Percentiles rank a stretch among this genome's conserved stretches.
These are phyloP conservation scores for Apiotrichum veenhuisii DNA, from an alignment of 1,284 basidiomycete genomes.

Conservation along the genomic window DNA sequence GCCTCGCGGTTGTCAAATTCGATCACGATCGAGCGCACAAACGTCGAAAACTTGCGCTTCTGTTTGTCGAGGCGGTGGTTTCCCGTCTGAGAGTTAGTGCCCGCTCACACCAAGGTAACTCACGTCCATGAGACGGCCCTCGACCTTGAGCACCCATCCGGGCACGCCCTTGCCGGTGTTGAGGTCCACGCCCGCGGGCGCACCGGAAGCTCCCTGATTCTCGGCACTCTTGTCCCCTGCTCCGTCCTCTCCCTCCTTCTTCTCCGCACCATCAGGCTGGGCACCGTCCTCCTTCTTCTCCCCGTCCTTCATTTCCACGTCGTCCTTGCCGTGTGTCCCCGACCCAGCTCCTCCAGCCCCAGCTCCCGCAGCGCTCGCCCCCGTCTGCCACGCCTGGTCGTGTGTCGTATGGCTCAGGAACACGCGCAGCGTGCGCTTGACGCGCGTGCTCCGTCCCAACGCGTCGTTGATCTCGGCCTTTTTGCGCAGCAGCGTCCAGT, in stretches of 20 bases:
- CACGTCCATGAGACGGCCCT: conserved; percentile 72
- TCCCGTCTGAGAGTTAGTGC: conserved; percentile 30
- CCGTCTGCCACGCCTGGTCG: conserved; percentile 73
- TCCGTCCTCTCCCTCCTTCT: background rate
- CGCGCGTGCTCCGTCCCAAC: conserved; percentile 48
- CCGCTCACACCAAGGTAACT: conserved; percentile 14
- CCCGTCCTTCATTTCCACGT: conserved; percentile 5
- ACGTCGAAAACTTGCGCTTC: conserved; percentile 76
- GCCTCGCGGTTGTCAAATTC: conserved; percentile 79
- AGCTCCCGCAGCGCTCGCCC: too few species aligned
- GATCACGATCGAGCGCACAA: conserved; percentile 78
- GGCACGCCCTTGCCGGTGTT: conserved; percentile 73
- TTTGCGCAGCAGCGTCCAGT: conserved; percentile 93
- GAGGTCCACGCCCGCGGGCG: conserved; percentile 48
- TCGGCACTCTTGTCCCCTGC: background rate
- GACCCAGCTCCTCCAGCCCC: too few species aligned
- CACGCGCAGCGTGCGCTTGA: conserved; percentile 77
- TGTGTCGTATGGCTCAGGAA: conserved; percentile 86
- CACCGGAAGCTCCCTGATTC: background rate
- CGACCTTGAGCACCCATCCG: conserved; percentile 83
- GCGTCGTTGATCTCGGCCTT: conserved; percentile 85
- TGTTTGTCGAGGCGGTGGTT: conserved; percentile 67
- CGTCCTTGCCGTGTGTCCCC: conserved; percentile 18
- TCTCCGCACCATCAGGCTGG: background rate
- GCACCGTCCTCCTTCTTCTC: conserved; percentile 9